Percentiles rank a stretch among this genome's conserved stretches.
These are phyloP conservation scores for Herpomyces periplanetae DNA, from an alignment of 2,329 filamentous ascomycete species.

Conservation along the genomic window DNA sequence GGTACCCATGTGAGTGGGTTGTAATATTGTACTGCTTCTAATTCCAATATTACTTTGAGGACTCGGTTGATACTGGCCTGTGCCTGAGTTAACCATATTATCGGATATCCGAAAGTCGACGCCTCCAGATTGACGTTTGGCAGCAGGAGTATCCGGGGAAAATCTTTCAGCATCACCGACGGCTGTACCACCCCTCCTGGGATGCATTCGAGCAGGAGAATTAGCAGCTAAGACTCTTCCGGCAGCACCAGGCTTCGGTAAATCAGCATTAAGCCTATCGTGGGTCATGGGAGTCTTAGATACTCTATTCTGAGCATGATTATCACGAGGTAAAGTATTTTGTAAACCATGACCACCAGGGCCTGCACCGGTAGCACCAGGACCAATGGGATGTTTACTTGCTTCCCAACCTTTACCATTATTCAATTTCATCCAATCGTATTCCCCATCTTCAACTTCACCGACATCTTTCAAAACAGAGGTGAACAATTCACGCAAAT, in stretches of 20 bases:
- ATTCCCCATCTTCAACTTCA: slow-evolving; percentile 85
- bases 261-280: slow-evolving; percentile 11
- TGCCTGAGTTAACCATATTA: no score
- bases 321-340: slow-evolving; percentile 44
- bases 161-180: no score
- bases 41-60: no score
- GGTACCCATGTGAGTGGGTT: no score
- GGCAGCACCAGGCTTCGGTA: slow-evolving; percentile 18
- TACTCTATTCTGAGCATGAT: slow-evolving; percentile 29
- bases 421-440: slow-evolving; percentile 98
- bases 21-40: no score
- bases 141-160: no score
- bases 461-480: slow-evolving; percentile 76
- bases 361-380: slow-evolving; percentile 42
- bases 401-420: slow-evolving; percentile 70
- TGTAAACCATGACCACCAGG: slow-evolving; percentile 20
- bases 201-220: no score
- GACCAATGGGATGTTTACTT: slow-evolving; percentile 24
- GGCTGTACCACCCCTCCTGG: no score
- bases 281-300: slow-evolving; percentile 12
- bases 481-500: slow-evolving; percentile 77
- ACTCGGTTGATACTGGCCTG: no score
- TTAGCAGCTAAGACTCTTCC: no score
- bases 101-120: no score
- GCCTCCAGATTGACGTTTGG: no score